Base-by-base conservation (phyloP, 225 moss, liverwort and hornwort species). In the Lunularia cruciata region DNA sequence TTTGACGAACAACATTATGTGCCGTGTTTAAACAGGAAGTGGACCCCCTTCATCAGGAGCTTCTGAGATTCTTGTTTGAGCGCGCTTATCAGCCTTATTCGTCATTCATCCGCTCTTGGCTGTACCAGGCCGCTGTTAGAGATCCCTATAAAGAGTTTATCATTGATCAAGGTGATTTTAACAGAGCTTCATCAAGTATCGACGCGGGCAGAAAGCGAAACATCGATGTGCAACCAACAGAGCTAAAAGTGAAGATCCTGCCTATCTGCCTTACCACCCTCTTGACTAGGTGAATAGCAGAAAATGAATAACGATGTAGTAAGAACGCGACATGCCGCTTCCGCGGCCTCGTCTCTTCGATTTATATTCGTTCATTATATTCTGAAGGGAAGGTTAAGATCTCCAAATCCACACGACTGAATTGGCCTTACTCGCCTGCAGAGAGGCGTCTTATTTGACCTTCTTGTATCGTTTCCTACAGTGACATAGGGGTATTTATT, bases 61-160 rank as follows among this genome's bases (percentile, higher is more conserved):
- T 98, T 67, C 60, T 87, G 68, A 87, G 88, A 65, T 93, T 98
- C 81, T 69, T 98, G 37, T 93, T 93, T 76, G 91, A 90, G 81
- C 83, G 91, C 66, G 83, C 98, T 20, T 98, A 87, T 75, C 86
- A 91, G 72, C 98, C 98, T 52, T 98, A 93, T 40, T 81, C 89
- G 25, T 79, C 76, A 18, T 93, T 93, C 63, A 86, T 98, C 52
- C 89, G 84, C 60, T 91, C 92, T 35, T 98, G 98, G 98, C 79
- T 98, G 49, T 93, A 91, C 75, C 84, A 86, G 78, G 98, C 93
- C 47, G 80, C 91, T 78, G 86, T 98, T 42, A 75, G 77, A 78
- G 98, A 98, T 56, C 98, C 91, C 18, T 98, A 81, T 27, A 72
- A 80, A 67, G 98, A 98, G 64, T 98, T 98, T 57, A 78, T 98